phyloP scores from a whole-genome alignment of 2,329 filamentous ascomycete genomes.

The Xylariaceae sp. region DNA sequence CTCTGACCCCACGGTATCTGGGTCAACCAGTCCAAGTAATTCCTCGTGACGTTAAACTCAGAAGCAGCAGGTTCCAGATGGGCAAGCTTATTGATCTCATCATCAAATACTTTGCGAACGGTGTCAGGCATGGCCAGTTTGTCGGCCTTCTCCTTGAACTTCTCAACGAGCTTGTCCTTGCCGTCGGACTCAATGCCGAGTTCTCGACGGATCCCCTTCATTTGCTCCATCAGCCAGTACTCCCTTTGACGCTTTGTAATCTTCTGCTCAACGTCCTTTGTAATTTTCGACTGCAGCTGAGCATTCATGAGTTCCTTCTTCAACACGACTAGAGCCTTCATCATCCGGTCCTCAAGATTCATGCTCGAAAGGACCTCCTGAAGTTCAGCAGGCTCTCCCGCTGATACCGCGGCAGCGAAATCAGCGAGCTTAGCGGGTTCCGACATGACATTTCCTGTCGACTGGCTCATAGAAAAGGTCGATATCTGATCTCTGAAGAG shows the following conservation, averaged over 20 bases:
- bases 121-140: constrained; percentile 96
- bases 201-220: constrained; percentile 96
- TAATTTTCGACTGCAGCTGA: constrained; percentile 93
- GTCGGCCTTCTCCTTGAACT: constrained; percentile 89
- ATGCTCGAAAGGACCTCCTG: constrained; percentile 86
- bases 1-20: constrained; percentile 96
- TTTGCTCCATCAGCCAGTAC: constrained; percentile 99
- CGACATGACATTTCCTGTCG: constrained; percentile 87
- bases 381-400: constrained; percentile 83
- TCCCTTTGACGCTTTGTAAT: constrained; percentile 96
- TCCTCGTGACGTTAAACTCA: constrained; percentile 96
- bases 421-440: constrained; percentile 94
- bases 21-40: constrained; percentile 97
- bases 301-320: constrained; percentile 99
- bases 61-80: constrained; percentile 93
- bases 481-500: constrained; percentile 97
- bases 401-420: constrained; percentile 95
- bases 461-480: constrained; percentile 93
- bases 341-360: constrained; percentile 86
- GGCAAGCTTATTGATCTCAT: constrained; percentile 94
- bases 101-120: constrained; percentile 96
- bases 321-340: constrained; percentile 83
- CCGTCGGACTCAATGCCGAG: constrained; percentile 95
- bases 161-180: constrained; percentile 96
- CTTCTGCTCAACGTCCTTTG: constrained; percentile 94